Evolutionary conservation across 1,139 yeast genomes (phyloP), one percentile per base, ranked within the genome.

Genomic region (Sugiyamaella castrensis): DNA sequence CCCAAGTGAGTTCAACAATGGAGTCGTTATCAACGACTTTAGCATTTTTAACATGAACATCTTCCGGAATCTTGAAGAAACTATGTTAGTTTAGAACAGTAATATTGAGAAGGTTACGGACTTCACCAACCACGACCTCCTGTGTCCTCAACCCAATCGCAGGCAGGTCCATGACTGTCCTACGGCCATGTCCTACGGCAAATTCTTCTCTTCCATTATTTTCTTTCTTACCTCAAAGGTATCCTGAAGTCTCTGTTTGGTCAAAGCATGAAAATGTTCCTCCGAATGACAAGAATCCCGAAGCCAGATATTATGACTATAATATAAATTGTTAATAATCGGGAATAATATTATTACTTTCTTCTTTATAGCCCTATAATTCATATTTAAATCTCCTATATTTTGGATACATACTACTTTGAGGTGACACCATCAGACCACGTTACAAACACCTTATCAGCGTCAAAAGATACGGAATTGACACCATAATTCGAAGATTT

Each of bases 211-310:
- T n/a, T n/a, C n/a, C n/a, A n/a, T n/a, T n/a, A n/a, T n/a, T n/a
- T n/a, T 11, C 13, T n/a, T 28, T 50, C 60, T 48, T 35, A 64
- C 59, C 11, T 67, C 63, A 54, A 81, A 81, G 9, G 87, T 79
- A 59, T 82, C 80, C 43, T 81, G 71, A 15, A 82, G 67, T 41
- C 91, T 68, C 64, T 84, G 92, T 58, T 79, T 81, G 26, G 91
- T 84, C 45, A 70, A 65, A 2, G 75, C 70, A 59, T 79, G 83
- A 66, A 74, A 81, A 65, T 88, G 82, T 26, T 71, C 59, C n/a
- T 70, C 66, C 58, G 88, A 82, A 52, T 77, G 85, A 60, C 91
- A 84, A 58, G 79, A 77, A 64, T 84, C 92, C 45, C 91, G 70
- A 29, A 84, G 71, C 89, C 89, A 84, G 48, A 84, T 72, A 63